Evolutionary conservation across 345 rosid genomes (phyloP).

Genomic region (Dipteronia dyeriana): DNA sequence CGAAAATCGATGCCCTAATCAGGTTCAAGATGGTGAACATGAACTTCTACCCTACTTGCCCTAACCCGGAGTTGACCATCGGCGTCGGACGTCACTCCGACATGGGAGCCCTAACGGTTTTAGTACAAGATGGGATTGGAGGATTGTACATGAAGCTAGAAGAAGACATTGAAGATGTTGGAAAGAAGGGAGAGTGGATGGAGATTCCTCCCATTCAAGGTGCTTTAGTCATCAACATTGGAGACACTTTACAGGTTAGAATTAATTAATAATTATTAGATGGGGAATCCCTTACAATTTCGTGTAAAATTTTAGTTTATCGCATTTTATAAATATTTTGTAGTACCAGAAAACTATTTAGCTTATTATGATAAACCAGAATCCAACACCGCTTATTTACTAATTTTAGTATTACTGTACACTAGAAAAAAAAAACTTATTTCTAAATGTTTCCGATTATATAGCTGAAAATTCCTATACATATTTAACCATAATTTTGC

Average conservation of each 20-base stretch:
- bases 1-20: slow-evolving; percentile 37
- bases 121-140: slow-evolving; percentile 58
- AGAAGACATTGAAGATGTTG: slow-evolving; percentile 1
- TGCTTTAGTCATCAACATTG: slow-evolving; percentile 23
- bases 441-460: too few relatives aligned
- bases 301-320: too few relatives aligned
- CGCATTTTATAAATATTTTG: too few relatives aligned
- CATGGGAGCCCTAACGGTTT: slow-evolving; percentile 49
- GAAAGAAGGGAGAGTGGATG: slow-evolving; percentile 11
- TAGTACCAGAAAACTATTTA: too few relatives aligned
- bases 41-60: slow-evolving; percentile 62
- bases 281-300: too few relatives aligned
- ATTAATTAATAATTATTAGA: too few relatives aligned
- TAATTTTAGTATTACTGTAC: too few relatives aligned
- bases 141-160: slow-evolving; percentile 53
- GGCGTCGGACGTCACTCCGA: slow-evolving; percentile 68
- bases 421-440: too few relatives aligned
- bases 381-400: too few relatives aligned
- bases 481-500: too few relatives aligned
- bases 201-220: slow-evolving; percentile 15
- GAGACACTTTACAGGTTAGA: slow-evolving; percentile 19
- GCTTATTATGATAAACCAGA: too few relatives aligned
- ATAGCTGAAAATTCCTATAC: too few relatives aligned
- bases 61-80: slow-evolving; percentile 52
- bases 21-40: slow-evolving; percentile 46